Evolutionary conservation across 1,139 yeast species (phyloP).

Genomic region (Yamadazyma pseudoaaseri): DNA sequence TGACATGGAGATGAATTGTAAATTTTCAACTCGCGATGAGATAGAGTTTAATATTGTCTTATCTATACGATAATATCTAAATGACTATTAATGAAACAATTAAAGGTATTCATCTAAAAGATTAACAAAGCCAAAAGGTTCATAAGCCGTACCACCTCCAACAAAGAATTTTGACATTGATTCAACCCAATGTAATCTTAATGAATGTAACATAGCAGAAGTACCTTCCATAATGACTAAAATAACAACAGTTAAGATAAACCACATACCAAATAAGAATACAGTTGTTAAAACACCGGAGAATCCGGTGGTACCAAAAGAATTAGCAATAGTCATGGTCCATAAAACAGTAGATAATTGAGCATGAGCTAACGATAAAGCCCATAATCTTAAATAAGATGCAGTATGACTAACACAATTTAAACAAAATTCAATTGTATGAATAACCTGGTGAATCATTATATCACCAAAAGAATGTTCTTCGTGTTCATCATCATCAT

Average conservation of each 20-base stretch:
- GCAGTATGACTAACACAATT: constrained; percentile 82
- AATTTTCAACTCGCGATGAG: too few relatives aligned
- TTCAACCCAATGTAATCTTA: constrained; percentile 86
- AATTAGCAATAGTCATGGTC: constrained; percentile 72
- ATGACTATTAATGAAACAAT: too few relatives aligned
- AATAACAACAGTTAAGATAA: constrained; percentile 67
- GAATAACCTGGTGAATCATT: constrained; percentile 77
- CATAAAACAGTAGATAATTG: constrained; percentile 73
- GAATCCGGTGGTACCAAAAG: constrained; percentile 50
- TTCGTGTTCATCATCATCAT: constrained; percentile 51
- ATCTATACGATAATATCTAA: constrained; percentile 3
- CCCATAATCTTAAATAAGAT: constrained; percentile 77
- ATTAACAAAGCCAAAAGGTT: constrained; percentile 59
- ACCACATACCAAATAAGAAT: constrained; percentile 75
- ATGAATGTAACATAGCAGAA: constrained; percentile 81
- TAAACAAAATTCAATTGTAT: constrained; percentile 75
- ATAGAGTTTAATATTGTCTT: not conserved
- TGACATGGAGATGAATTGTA: too few relatives aligned
- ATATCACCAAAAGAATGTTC: constrained; percentile 69
- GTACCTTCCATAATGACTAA: constrained; percentile 85
- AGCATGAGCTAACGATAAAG: constrained; percentile 75
- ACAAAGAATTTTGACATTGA: constrained; percentile 83
- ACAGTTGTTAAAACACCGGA: constrained; percentile 54
- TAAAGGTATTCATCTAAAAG: constrained; percentile 16
- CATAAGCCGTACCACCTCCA: constrained; percentile 75